phyloP scores from a whole-genome alignment of 176 grass and related monocot genomes.

The Alloteropsis semialata region DNA sequence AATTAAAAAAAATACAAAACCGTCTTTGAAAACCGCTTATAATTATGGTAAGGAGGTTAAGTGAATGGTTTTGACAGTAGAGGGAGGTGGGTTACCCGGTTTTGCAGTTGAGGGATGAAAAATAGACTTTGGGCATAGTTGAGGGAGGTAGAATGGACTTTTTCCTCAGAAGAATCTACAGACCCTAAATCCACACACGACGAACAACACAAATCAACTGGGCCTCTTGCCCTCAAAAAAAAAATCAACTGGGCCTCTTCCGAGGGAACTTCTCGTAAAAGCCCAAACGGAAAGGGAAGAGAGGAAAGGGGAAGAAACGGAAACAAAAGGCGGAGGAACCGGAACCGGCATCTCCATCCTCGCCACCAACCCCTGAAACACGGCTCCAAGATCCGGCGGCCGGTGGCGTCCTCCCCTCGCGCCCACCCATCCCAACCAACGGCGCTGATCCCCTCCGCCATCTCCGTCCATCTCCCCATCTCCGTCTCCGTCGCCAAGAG shows the following conservation, averaged over 20 bases:
- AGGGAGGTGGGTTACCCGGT: too few species aligned
- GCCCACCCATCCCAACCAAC: conserved; percentile 35
- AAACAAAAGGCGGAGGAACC: not conserved
- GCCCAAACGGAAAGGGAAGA: not conserved
- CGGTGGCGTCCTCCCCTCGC: conserved; percentile 26
- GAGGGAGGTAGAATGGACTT: too few species aligned
- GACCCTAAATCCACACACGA: not conserved
- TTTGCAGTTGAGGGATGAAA: too few species aligned
- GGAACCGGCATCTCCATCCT: not conserved
- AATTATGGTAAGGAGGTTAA: too few species aligned
- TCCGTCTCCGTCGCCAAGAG: conserved; percentile 7
- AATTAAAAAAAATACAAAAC: too few species aligned
- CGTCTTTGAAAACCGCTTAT: too few species aligned
- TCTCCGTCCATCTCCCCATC: conserved; percentile 36
- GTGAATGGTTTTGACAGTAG: too few species aligned
- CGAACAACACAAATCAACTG: too few species aligned
- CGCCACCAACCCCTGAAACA: not conserved
- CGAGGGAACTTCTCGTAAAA: not conserved
- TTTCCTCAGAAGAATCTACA: too few species aligned
- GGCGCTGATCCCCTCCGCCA: conserved; percentile 52
- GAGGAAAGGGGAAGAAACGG: not conserved
- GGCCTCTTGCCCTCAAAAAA: too few species aligned
- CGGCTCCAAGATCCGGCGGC: conserved; percentile 52
- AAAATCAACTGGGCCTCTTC: not conserved
- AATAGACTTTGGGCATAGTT: too few species aligned